Percentiles rank a stretch among this genome's conserved stretches.
Evolutionary conservation across 179 eudicot genomes (phyloP).

Genomic region (Heliamphora pulchella): DNA sequence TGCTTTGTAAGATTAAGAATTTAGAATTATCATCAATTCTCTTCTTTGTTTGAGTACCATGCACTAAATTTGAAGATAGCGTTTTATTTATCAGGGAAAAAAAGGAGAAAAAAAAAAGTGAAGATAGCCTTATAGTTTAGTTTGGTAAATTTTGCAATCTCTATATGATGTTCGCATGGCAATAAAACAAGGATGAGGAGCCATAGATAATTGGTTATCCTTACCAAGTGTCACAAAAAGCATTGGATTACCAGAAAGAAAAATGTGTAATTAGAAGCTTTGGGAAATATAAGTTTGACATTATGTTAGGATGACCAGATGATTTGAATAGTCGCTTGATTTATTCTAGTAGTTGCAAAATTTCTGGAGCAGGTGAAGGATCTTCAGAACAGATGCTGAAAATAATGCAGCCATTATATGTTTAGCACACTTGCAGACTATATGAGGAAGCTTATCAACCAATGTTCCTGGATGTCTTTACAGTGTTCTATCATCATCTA

Average conservation of each 20-base stretch:
- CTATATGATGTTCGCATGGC: neutral
- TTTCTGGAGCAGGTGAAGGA: slow-evolving; percentile 3
- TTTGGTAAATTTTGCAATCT: neutral
- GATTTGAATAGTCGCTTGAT: neutral
- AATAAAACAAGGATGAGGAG: neutral
- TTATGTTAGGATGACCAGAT: neutral
- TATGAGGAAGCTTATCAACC: neutral
- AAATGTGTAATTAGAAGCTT: neutral
- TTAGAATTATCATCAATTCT: neutral
- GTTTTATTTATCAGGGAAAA: too few relatives aligned
- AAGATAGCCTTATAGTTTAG: neutral
- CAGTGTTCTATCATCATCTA: neutral
- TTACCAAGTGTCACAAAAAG: slow-evolving; percentile 2
- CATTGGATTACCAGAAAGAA: neutral
- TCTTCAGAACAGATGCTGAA: neutral
- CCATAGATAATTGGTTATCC: neutral
- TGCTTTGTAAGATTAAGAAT: neutral
- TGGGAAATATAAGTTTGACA: neutral
- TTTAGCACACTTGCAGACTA: neutral
- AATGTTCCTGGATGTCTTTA: slow-evolving; percentile 1
- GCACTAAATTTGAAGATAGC: neutral
- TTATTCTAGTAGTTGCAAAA: neutral
- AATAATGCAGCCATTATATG: neutral
- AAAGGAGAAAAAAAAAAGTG: neutral
- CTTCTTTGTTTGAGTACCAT: neutral